These are phyloP conservation scores for Penicillium roqueforti DNA, from an alignment of 495 filamentous ascomycete genomes.

Conservation along the genomic window DNA sequence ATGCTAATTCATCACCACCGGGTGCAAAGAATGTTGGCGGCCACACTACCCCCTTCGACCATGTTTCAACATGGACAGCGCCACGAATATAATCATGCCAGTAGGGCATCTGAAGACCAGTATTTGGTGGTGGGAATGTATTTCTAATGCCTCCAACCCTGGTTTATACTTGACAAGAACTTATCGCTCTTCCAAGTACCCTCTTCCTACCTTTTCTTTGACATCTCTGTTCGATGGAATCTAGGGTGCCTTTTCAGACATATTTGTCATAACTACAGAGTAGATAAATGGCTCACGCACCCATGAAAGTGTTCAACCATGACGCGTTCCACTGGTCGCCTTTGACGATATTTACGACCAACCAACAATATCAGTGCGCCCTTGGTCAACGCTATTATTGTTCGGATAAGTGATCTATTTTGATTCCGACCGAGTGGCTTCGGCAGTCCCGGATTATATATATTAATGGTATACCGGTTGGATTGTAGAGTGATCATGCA, in stretches of 20 bases:
- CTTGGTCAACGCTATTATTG: background rate
- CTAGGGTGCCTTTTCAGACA: background rate
- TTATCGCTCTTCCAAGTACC: background rate
- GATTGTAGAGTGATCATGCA: background rate
- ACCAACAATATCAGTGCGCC: background rate
- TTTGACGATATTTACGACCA: background rate
- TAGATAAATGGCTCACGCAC: background rate
- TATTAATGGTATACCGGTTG: background rate
- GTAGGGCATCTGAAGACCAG: background rate
- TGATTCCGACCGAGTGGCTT: background rate
- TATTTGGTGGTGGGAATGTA: constrained; percentile 1
- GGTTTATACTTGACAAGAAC: background rate
- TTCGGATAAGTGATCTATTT: background rate
- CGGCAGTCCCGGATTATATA: background rate
- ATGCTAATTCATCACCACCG: constrained; percentile 35
- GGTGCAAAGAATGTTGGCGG: constrained; percentile 35
- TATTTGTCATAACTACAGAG: background rate
- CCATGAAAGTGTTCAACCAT: background rate
- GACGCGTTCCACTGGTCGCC: background rate
- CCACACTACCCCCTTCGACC: constrained; percentile 21
- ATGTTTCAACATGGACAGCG: constrained; percentile 2
- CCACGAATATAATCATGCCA: background rate
- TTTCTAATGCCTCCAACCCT: background rate
- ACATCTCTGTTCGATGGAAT: background rate
- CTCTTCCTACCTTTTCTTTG: background rate